A percentile compares a stretch with the other conserved stretches of the same genome.
Conservation (phyloP, 257 asterid genomes). For the Dorcoceras hygrometricum region DNA sequence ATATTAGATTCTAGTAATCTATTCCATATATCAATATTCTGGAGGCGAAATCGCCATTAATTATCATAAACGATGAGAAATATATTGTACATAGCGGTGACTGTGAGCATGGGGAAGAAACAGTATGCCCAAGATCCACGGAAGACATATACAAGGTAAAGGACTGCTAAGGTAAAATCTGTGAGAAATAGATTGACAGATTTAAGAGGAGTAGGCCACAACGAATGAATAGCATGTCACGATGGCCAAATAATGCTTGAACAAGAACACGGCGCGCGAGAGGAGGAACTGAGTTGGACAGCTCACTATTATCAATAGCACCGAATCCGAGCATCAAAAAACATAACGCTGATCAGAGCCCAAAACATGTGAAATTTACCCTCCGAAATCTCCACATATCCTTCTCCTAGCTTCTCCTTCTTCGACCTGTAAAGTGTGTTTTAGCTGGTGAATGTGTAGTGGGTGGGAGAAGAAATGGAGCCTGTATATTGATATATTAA, state of each 20-base stretch:
- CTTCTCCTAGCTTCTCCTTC: too few species aligned
- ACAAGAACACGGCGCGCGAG: background rate
- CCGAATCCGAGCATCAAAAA: conserved; percentile 15
- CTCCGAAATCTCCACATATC: background rate
- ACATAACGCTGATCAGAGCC: background rate
- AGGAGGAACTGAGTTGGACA: background rate
- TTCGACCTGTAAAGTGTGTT: too few species aligned
- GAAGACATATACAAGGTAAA: background rate
- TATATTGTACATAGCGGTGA: background rate
- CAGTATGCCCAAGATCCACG: background rate
- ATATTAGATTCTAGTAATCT: too few species aligned
- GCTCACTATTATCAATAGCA: background rate
- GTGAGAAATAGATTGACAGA: background rate
- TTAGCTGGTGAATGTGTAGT: too few species aligned
- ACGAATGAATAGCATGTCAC: conserved; percentile 9
- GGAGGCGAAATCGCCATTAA: background rate
- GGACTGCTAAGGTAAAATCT: background rate
- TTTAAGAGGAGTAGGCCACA: background rate
- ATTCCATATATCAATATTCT: too few species aligned
- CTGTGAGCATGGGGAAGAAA: background rate
- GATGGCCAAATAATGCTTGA: conserved; percentile 14
- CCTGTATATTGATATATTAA: too few species aligned
- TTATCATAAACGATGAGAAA: background rate
- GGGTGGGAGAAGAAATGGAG: too few species aligned
- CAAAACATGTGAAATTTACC: conserved; percentile 2